Evolutionary conservation across 2,329 filamentous ascomycete species (phyloP), one percentile per base, ranked within the genome.

Genomic region (Salinomyces thailandicus): DNA sequence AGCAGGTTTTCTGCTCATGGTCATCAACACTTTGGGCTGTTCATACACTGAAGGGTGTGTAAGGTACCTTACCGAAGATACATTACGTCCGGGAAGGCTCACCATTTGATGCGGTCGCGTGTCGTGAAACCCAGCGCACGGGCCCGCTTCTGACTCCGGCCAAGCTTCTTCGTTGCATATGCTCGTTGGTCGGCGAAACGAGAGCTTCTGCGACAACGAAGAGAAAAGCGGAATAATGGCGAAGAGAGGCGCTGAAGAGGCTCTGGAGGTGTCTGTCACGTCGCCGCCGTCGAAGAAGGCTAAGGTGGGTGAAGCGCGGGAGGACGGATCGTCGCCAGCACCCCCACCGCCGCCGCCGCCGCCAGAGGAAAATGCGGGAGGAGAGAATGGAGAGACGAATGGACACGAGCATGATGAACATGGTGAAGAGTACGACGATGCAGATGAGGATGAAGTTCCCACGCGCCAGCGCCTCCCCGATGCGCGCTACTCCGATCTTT

Each of bases 401-500:
- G 22, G n/a, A 9, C 46, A 56, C 11, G 52, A 49, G 9, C 56
- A 62, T 8, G 42, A 48, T 5, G 58, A 57, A 5, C 53, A 66
- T 12, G 61, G n/a, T n/a, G n/a, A n/a, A n/a, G n/a, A n/a, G n/a
- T n/a, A 64, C 37, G 54, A 51, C 3, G 48, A 52, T 0, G 52
- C 56, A 14, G 49, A 55, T 5, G 54, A 57, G 31, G 43, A 63
- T 33, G 50, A 56, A 29, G 69, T 63, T n/a, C 68, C 72, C 14
- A 67, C 68, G 47, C 77, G 85, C 46, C 86, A 94, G 59, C 69
- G 70, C 33, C 84, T 81, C 30, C 86, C 89, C 12, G 75, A 83
- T 20, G 82, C 82, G 58, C 89, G 89, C 44, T 98, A 95, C 66
- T 80, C 82, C 53, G 89, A 98, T 60, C 77, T 98, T 18, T 98